These are phyloP conservation scores for Aciculosporium take DNA, from an alignment of 2,329 filamentous ascomycete species.

Conservation along the genomic window DNA sequence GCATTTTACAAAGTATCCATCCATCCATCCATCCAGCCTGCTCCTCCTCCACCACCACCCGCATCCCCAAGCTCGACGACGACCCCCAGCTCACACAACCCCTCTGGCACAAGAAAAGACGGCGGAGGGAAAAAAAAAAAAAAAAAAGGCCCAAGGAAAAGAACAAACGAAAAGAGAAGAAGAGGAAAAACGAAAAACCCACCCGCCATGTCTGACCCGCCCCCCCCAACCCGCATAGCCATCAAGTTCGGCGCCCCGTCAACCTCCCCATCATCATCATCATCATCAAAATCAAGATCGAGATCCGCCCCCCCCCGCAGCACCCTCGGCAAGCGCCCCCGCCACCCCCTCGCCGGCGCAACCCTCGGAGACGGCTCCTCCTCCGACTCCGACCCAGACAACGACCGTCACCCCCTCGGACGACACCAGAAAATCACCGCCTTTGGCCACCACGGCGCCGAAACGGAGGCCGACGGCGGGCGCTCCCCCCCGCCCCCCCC, in stretches of 20 bases:
- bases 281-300: conserved; percentile 7
- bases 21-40: too few relatives aligned
- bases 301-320: conserved; percentile 22
- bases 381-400: conserved; percentile 29
- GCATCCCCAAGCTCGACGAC: too few relatives aligned
- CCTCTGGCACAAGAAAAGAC: too few relatives aligned
- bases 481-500: conserved; percentile 10
- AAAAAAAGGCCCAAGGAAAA: too few relatives aligned
- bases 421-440: conserved; percentile 35
- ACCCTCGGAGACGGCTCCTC: conserved; percentile 26
- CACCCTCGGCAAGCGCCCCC: conserved; percentile 32
- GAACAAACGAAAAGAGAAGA: too few relatives aligned
- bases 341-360: conserved; percentile 11
- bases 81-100: too few relatives aligned
- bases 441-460: conserved; percentile 31
- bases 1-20: too few relatives aligned
- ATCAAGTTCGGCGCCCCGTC: conserved; percentile 34
- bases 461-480: conserved; percentile 25
- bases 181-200: too few relatives aligned
- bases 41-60: too few relatives aligned
- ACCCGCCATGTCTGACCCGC: conserved; percentile 23
- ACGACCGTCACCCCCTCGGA: conserved; percentile 12
- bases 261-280: too few relatives aligned
- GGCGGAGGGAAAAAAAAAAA: too few relatives aligned
- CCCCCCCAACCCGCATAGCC: conserved; percentile 31